Base-by-base conservation (phyloP, 345 rosid species). In the Noccaea bulbosa region DNA sequence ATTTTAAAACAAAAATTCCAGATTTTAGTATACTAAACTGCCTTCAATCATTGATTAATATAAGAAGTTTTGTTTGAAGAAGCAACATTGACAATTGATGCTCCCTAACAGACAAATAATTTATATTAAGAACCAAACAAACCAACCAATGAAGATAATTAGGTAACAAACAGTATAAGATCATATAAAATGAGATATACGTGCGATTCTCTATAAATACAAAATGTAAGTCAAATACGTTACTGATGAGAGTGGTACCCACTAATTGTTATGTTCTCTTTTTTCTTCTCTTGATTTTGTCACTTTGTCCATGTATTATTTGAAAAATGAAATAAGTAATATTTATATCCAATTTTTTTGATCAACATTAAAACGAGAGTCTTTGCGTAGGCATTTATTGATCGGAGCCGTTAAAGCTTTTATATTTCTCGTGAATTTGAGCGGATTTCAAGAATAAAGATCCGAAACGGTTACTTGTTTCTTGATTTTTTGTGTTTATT, bases 71-170 rank as follows among this genome's bases (percentile, higher is more conserved):
- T 14, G n/a, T 17, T 30, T 8, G 52, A 24, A 65, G 52, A 73
- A 73, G 77, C 77, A 73, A 73, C 64, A 57, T 73, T 73, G 77
- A 75, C 58, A 60, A 67, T 12, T 54, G 74, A 69, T 62, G 52
- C 32, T 34, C 59, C 73, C 57, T 69, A 68, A 62, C 62, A 2
- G 37, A 74, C 62, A 61, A 40, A 74, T 44, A 68, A 34, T 11
- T 11, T 34, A 40, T 24, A 37, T 58, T 33, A 6, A 33, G 4
- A 33, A 5, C 3, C 1, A n/a, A 57, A 51, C 7, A 51, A 51
- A 37, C 54, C 49, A 67, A 46, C 51, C 65, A 74, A 74, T 49
- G 22, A 41, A 6, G 32, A 46, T 5, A 68, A 34, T 53, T 67
- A 53, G 39, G 39, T 53, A 27, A 10, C 30, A 32, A 48, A 57